Evolutionary conservation across 352 stramenopile species (phyloP), one percentile per base, ranked within the genome.

Genomic region (Stephanocyclus meneghinianus): DNA sequence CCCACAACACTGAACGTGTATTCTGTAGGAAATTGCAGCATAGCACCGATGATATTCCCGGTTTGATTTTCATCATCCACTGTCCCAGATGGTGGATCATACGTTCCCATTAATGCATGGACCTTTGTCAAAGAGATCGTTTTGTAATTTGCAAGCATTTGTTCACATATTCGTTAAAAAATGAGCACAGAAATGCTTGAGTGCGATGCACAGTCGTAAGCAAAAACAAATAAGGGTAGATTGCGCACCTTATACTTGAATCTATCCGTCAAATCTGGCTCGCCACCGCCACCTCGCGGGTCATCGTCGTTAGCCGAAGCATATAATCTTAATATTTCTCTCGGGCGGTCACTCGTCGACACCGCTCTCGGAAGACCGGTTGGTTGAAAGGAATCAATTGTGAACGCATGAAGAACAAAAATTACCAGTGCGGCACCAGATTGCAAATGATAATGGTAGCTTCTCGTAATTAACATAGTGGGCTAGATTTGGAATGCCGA

Each of bases 241-340:
- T 6, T n/a, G 21, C 6, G 83, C 51, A 83, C 83, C 64, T 90
- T 88, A 70, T 91, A 89, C 60, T 92, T 92, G 67, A 92, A 92
- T 37, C 87, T 66, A 76, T 92, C 87, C 2, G 82, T 88, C 26
- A 91, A 76, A 59, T 90, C 78, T 15, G 56, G 72, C 53, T 68
- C 73, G 18, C 72, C 69, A 70, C 83, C 53, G 35, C 53, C 53
- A 62, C 37, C 11, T 30, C 11, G 35, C 53, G 29, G 35, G n/a
- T 42, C 29, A 26, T 44, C 53, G 35, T 62, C 53, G 10, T 44
- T 30, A 13, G 21, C 21, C 11, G 53, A 62, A 44, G 11, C 29
- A 26, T 40, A 18, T 18, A 62, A 42, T 30, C 53, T 62, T 32
- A 26, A 32, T 11, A 11, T 32, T 15, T 32, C 18, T 59, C n/a